A percentile compares a stretch with the other conserved stretches of the same genome.
Evolutionary conservation across 176 grass and related monocot genomes (phyloP).

Genomic region (Aegilops speltoides): DNA sequence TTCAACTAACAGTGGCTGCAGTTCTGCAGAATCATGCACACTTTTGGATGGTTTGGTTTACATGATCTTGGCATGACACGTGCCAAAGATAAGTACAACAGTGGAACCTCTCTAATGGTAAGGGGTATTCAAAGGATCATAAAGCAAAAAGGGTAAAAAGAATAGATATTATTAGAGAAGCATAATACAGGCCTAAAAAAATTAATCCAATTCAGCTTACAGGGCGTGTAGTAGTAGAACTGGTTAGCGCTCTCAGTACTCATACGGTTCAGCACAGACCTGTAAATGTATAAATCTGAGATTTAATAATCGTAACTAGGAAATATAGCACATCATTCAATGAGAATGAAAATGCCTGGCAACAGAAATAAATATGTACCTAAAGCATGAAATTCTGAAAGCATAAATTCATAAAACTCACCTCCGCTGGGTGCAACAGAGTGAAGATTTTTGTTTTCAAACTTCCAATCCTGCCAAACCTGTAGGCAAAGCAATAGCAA

Average conservation of each 20-base stretch:
- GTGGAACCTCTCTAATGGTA: neutral
- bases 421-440: conserved; percentile 61
- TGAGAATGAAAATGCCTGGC: neutral
- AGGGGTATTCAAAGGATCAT: neutral
- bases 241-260: conserved; percentile 68
- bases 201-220: conserved; percentile 48
- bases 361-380: neutral
- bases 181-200: conserved; percentile 2
- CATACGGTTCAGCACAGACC: conserved; percentile 68
- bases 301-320: neutral
- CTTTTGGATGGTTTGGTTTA: conserved; percentile 14
- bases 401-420: conserved; percentile 22
- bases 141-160: conserved; percentile 12
- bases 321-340: conserved; percentile 5
- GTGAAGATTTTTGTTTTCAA: no score
- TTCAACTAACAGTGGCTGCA: neutral
- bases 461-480: conserved; percentile 53
- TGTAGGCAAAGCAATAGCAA: conserved; percentile 39
- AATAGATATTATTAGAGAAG: neutral
- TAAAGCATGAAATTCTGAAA: conserved; percentile 12
- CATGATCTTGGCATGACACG: conserved; percentile 17
- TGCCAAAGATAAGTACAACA: conserved; percentile 36
- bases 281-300: conserved; percentile 29
- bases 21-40: neutral
- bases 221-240: conserved; percentile 78